A percentile compares a stretch with the other conserved stretches of the same genome.
Evolutionary conservation across 1,139 yeast species (phyloP).

Genomic region (Meyerozyma athensensis): DNA sequence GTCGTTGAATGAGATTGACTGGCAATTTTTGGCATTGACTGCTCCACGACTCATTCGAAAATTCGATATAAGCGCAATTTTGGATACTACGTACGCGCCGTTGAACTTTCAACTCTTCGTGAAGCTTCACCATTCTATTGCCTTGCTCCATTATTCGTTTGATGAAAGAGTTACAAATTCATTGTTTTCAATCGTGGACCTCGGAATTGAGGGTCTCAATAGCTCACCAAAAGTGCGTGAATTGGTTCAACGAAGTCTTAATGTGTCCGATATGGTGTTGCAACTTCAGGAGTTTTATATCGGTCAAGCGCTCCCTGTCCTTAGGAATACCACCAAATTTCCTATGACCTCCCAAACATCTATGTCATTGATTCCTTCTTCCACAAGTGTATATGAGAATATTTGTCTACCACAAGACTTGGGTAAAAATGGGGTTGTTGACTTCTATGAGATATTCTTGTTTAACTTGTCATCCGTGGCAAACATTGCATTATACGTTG

Average conservation of each 20-base stretch:
- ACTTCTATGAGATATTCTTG: constrained; percentile 67
- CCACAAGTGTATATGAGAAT: constrained; percentile 44
- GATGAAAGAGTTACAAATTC: constrained; percentile 53
- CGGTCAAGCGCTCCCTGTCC: constrained; percentile 22
- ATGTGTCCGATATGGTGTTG: constrained; percentile 46
- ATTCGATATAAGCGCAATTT: constrained; percentile 18
- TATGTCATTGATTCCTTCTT: constrained; percentile 23
- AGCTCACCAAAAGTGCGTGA: constrained; percentile 23
- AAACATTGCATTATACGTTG: constrained; percentile 66
- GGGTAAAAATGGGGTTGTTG: constrained; percentile 58
- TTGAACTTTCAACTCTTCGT: constrained; percentile 34
- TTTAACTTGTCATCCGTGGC: constrained; percentile 67
- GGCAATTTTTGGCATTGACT: constrained; percentile 49
- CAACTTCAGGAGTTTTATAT: constrained; percentile 46
- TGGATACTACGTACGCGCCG: constrained; percentile 7
- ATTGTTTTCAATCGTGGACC: constrained; percentile 47
- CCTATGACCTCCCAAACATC: constrained; percentile 23
- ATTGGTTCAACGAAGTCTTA: constrained; percentile 28
- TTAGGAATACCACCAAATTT: constrained; percentile 19
- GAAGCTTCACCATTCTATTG: constrained; percentile 65
- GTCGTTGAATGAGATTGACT: constrained; percentile 61
- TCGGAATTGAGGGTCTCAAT: constrained; percentile 52
- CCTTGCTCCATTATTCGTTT: constrained; percentile 57
- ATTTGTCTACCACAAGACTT: constrained; percentile 46
- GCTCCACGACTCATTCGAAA: constrained; percentile 23